Evolutionary conservation across 1,139 yeast genomes (phyloP).

Genomic region (Meyerozyma sp.): DNA sequence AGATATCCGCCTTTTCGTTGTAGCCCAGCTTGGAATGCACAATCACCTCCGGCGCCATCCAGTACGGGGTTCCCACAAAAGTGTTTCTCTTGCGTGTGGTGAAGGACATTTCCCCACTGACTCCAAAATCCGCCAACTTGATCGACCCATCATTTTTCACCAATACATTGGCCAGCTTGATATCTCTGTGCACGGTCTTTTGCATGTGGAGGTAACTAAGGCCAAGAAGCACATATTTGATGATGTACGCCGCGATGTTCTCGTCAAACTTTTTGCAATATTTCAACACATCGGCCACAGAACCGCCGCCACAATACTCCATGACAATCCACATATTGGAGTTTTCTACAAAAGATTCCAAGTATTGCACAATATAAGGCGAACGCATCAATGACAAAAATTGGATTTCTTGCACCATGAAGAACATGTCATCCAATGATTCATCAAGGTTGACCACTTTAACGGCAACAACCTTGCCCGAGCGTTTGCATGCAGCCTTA

Average conservation of each 20-base stretch:
- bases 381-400: conserved; percentile 62
- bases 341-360: conserved; percentile 56
- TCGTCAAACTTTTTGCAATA: conserved; percentile 46
- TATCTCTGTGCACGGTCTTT: conserved; percentile 76
- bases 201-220: conserved; percentile 68
- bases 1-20: conserved; percentile 76
- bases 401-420: conserved; percentile 68
- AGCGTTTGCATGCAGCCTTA: conserved; percentile 41
- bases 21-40: conserved; percentile 48
- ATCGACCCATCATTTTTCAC: conserved; percentile 58
- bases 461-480: conserved; percentile 57
- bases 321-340: conserved; percentile 79
- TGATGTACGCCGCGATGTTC: conserved; percentile 51
- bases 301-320: conserved; percentile 93
- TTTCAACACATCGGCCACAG: conserved; percentile 63
- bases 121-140: conserved; percentile 84
- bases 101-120: conserved; percentile 70
- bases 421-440: conserved; percentile 64
- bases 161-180: conserved; percentile 77
- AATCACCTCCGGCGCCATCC: conserved; percentile 94
- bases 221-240: conserved; percentile 58
- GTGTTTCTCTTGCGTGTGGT: conserved; percentile 59
- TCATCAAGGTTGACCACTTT: conserved; percentile 76
- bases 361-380: conserved; percentile 61
- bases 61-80: conserved; percentile 85